phyloP scores from a whole-genome alignment of 2,329 filamentous ascomycete species.

The Colletotrichum cordylinicola region DNA sequence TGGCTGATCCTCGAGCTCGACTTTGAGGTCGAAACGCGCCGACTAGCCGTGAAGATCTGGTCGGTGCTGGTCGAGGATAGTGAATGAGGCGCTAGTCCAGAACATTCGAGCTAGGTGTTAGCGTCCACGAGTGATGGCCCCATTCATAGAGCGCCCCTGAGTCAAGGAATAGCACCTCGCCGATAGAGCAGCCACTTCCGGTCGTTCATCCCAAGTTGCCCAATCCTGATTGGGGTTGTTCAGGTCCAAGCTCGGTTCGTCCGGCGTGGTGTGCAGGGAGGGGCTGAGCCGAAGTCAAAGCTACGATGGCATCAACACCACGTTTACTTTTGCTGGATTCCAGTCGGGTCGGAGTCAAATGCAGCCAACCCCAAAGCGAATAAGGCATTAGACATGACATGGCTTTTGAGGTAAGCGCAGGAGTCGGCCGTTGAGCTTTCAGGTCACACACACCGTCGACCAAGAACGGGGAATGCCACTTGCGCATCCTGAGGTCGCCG shows the following conservation, averaged over 20 bases:
- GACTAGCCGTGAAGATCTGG: neutral
- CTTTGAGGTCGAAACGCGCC: neutral
- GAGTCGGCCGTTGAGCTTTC: conserved; percentile 4
- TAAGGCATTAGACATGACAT: neutral
- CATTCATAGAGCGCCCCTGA: conserved; percentile 12
- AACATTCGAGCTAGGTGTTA: neutral
- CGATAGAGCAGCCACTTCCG: conserved; percentile 15
- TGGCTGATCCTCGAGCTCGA: neutral
- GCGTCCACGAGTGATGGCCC: conserved; percentile 1
- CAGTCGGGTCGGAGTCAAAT: conserved; percentile 1
- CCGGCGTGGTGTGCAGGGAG: neutral
- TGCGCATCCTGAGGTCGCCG: conserved; percentile 8
- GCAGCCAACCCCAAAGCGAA: neutral
- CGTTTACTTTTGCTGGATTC: neutral
- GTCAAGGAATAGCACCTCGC: conserved; percentile 9
- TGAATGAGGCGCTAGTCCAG: conserved; percentile 5
- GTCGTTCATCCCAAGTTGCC: conserved; percentile 5
- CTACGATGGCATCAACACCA: neutral
- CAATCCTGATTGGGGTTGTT: neutral
- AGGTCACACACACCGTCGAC: conserved; percentile 6
- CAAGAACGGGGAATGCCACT: neutral
- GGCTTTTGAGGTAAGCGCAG: neutral
- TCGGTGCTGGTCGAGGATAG: neutral
- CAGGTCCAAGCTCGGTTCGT: conserved; percentile 16
- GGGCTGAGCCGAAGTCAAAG: conserved; percentile 7